Evolutionary conservation across 257 asterid species (phyloP), one percentile per base, ranked within the genome.

Genomic region (Nicotiana noctiflora): DNA sequence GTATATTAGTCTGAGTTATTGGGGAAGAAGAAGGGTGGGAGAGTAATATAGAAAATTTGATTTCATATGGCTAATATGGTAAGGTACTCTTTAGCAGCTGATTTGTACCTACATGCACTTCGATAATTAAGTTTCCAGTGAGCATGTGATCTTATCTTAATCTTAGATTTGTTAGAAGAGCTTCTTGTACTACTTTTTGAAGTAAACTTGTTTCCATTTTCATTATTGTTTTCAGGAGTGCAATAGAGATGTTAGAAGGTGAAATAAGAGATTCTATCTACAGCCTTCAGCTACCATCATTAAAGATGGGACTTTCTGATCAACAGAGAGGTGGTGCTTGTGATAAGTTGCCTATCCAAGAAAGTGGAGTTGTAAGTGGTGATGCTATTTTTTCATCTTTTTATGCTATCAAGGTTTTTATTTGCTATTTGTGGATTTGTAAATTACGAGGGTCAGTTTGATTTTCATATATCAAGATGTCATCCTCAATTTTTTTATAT

Each of bases 171-270:
- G 44, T 59, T 37, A 72, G 78, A 46, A 23, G 78, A 21, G 61
- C 78, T 46, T 14, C 40, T 72, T 23, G 23, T 14, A 14, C 23
- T 44, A 37, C 78, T 49, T 23, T 72, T 49, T 21, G 9, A 40
- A 51, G 19, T 32, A 55, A 72, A 37, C 44, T 66, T 25, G 79
- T 67, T 31, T 52, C 29, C 21, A 37, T 37, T n/a, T 64, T 63
- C 18, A 19, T 19, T 83, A 21, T 56, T 67, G 61, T 37, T 86
- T 85, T 53, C 80, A 96, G 98, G 93, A 92, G 92, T 86, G 97
- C 99, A 5, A 88, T 96, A 84, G 98, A 94, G 87, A 83, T 92
- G 81, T 86, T 92, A 85, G 97, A 93, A 88, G 88, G 90, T 65
- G 98, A 94, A 85, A 85, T 84, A 74, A 88, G 87, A 84, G 91